phyloP scores from a whole-genome alignment of 1,139 yeast genomes.

The Suhomyces coccinellae region DNA sequence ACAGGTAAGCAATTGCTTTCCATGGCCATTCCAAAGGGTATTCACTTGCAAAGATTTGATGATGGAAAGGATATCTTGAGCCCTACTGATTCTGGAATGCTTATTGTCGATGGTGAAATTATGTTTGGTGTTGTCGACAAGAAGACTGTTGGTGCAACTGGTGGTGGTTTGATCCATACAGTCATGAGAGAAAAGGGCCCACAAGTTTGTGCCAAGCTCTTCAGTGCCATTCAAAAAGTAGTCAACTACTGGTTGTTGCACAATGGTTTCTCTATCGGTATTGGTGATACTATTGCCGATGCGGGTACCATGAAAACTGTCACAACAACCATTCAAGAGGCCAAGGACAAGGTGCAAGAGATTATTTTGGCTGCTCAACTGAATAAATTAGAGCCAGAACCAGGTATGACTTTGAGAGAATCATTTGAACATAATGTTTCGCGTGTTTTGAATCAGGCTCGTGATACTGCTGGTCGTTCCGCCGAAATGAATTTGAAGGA shows the following conservation, averaged over 20 bases:
- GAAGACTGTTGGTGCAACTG: constrained; percentile 97
- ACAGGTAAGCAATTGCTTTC: constrained; percentile 94
- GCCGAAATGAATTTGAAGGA: constrained; percentile 96
- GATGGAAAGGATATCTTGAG: constrained; percentile 82
- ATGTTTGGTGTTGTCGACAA: constrained; percentile 98
- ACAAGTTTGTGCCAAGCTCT: constrained; percentile 80
- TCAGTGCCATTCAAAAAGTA: constrained; percentile 91
- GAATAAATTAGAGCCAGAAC: constrained; percentile 86
- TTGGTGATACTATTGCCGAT: constrained; percentile 99
- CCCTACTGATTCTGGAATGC: constrained; percentile 90
- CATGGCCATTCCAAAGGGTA: constrained; percentile 93
- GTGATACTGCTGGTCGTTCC: constrained; percentile 98
- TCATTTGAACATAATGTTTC: constrained; percentile 97
- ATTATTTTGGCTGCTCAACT: constrained; percentile 90
- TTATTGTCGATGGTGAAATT: constrained; percentile 87
- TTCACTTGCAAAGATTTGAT: constrained; percentile 89
- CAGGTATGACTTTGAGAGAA: constrained; percentile 99
- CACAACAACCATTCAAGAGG: constrained; percentile 88
- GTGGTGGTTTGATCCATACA: constrained; percentile 96
- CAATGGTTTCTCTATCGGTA: constrained; percentile 97
- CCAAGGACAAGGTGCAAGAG: constrained; percentile 90
- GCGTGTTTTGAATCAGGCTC: constrained; percentile 92
- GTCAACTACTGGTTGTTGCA: constrained; percentile 96
- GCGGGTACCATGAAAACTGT: constrained; percentile 92
- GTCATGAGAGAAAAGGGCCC: constrained; percentile 98